These are phyloP conservation scores for Cercospora sp. DNA, from an alignment of 2,329 filamentous ascomycete genomes.

Conservation along the genomic window DNA sequence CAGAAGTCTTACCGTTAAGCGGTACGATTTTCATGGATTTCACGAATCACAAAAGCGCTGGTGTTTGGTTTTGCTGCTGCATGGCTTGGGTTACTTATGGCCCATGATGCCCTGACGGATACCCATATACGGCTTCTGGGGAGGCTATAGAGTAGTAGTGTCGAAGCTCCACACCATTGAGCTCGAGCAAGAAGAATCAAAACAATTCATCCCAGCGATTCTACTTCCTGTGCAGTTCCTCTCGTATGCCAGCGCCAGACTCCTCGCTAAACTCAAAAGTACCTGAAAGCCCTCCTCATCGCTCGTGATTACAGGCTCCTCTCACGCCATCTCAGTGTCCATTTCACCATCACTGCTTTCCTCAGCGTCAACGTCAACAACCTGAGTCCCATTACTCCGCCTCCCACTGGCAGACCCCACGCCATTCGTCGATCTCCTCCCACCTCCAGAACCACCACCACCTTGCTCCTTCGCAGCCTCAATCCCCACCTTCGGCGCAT, in stretches of 20 bases:
- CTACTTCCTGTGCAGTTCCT: background rate
- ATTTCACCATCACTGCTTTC: slow-evolving; percentile 26
- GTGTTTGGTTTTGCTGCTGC: slow-evolving; percentile 16
- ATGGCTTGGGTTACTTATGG: slow-evolving; percentile 15
- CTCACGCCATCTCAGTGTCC: slow-evolving; percentile 15
- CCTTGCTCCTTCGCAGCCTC: slow-evolving; percentile 41
- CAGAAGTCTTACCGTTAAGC: slow-evolving; percentile 99
- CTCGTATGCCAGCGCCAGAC: slow-evolving; percentile 14
- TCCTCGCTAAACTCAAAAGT: slow-evolving; percentile 18
- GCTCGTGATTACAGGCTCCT: background rate
- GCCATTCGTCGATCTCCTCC: slow-evolving; percentile 25
- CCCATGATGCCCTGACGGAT: slow-evolving; percentile 12
- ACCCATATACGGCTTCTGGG: slow-evolving; percentile 13
- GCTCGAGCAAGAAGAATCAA: slow-evolving; percentile 12
- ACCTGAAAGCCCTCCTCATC: background rate
- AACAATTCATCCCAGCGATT: slow-evolving; percentile 12
- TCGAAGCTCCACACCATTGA: slow-evolving; percentile 8
- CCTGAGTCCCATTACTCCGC: slow-evolving; percentile 21
- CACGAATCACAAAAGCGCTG: slow-evolving; percentile 16
- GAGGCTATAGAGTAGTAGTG: slow-evolving; percentile 13
- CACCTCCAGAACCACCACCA: slow-evolving; percentile 2
- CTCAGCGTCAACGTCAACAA: slow-evolving; percentile 20
- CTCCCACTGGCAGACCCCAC: slow-evolving; percentile 13
- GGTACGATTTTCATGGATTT: slow-evolving; percentile 22
- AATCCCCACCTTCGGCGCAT: slow-evolving; percentile 55